Evolutionary conservation across 129 eudicot genomes (phyloP).

Genomic region (Lonicera japonica): DNA sequence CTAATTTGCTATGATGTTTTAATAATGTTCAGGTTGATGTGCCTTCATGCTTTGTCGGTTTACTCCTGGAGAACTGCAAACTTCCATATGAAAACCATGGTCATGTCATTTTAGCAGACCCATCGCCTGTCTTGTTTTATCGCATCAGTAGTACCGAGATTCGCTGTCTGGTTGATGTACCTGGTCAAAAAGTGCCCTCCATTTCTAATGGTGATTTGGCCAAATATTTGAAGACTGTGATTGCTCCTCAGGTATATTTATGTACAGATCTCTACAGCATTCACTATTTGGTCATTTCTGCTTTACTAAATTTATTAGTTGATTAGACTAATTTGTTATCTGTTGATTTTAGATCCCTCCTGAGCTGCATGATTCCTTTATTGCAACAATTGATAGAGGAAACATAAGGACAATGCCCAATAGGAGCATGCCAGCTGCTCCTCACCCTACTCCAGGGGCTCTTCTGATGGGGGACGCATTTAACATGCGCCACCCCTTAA

Average conservation of each 20-base stretch:
- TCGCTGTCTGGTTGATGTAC: slow-evolving; percentile 84
- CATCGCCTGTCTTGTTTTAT: slow-evolving; percentile 79
- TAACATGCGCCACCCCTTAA: slow-evolving; percentile 90
- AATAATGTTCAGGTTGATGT: slow-evolving; percentile 51
- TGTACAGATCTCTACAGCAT: neutral
- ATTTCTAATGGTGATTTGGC: slow-evolving; percentile 71
- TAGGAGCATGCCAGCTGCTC: slow-evolving; percentile 96
- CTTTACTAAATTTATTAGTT: neutral
- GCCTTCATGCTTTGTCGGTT: slow-evolving; percentile 80
- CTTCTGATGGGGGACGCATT: slow-evolving; percentile 90
- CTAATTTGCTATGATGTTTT: neutral
- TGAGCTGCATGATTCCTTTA: slow-evolving; percentile 54
- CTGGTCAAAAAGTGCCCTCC: slow-evolving; percentile 82
- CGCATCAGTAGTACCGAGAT: slow-evolving; percentile 80
- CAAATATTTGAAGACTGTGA: slow-evolving; percentile 59
- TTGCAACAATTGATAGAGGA: slow-evolving; percentile 68
- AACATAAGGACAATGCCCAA: slow-evolving; percentile 81
- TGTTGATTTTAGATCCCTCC: slow-evolving; percentile 49
- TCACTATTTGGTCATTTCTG: neutral
- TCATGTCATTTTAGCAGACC: slow-evolving; percentile 78
- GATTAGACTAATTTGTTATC: neutral
- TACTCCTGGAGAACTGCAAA: slow-evolving; percentile 66
- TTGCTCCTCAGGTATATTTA: slow-evolving; percentile 69
- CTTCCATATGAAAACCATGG: slow-evolving; percentile 76
- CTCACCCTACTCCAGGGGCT: slow-evolving; percentile 88